Conservation (phyloP, 2,329 filamentous ascomycete genomes). For the Trichoderma gracile region DNA sequence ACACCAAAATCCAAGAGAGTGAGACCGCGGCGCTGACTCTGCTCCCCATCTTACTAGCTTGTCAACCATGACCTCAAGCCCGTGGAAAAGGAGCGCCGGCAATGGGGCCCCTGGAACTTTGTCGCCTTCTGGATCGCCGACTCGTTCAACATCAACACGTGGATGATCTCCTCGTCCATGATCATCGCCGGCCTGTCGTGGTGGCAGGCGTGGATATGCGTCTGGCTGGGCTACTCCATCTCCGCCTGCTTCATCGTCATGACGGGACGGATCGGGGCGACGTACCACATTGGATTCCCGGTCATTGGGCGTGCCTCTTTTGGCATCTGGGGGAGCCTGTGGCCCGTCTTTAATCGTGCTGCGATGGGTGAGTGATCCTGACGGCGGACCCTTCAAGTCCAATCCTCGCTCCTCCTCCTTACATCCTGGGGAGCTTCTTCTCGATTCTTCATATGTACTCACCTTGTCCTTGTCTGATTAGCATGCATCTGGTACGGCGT, state of each 20-base stretch:
- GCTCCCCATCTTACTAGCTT: constrained; percentile 49
- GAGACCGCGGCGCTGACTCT: constrained; percentile 19
- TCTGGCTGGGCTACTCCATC: constrained; percentile 83
- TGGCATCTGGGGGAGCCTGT: constrained; percentile 84
- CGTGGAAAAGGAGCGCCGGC: constrained; percentile 75
- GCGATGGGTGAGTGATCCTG: constrained; percentile 59
- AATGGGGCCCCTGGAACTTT: constrained; percentile 88
- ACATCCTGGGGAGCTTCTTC: no score
- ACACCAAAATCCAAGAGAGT: no score
- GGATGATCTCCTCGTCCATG: constrained; percentile 89
- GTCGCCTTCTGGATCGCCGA: constrained; percentile 86
- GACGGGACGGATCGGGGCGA: constrained; percentile 81
- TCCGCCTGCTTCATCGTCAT: constrained; percentile 72
- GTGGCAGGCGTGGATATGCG: constrained; percentile 91
- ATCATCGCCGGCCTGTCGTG: constrained; percentile 76
- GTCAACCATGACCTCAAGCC: constrained; percentile 80
- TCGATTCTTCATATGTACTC: no score
- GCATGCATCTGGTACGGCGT: constrained; percentile 88
- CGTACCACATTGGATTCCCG: constrained; percentile 87
- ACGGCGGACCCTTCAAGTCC: no score
- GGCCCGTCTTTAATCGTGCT: constrained; percentile 88
- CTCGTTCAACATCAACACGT: constrained; percentile 86
- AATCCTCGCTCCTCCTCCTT: no score
- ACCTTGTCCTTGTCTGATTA: constrained; percentile 28
- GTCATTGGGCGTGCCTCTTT: constrained; percentile 77